Evolutionary conservation across 1,139 yeast genomes (phyloP).

Genomic region (Sporopachydermia cereana): DNA sequence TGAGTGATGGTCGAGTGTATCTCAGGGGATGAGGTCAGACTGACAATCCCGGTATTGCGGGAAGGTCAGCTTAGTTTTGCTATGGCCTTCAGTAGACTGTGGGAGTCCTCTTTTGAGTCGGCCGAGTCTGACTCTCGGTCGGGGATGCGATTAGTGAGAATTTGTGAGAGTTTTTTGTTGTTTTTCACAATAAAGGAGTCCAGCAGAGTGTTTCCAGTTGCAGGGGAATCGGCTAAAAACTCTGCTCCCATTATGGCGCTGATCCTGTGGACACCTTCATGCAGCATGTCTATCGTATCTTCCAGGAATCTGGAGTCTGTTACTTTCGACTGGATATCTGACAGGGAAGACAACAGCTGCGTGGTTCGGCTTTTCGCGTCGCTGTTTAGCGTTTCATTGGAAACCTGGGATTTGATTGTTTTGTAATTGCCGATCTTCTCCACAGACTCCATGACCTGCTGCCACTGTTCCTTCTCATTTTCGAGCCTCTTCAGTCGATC

Average conservation of each 20-base stretch:
- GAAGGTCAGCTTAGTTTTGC: constrained; percentile 3
- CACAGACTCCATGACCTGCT: constrained; percentile 15
- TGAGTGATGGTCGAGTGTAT: too few relatives aligned
- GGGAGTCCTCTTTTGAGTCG: neutral
- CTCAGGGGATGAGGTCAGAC: too few relatives aligned
- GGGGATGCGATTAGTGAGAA: neutral
- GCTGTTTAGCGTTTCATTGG: constrained; percentile 9
- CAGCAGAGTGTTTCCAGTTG: neutral
- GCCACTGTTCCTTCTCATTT: constrained; percentile 41
- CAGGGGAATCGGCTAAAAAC: neutral
- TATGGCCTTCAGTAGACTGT: constrained; percentile 1
- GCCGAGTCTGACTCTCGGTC: neutral
- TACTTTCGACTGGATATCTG: constrained; percentile 6
- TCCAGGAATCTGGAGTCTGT: neutral
- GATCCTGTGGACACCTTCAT: constrained; percentile 6
- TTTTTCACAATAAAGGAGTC: neutral
- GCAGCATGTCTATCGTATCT: constrained; percentile 5
- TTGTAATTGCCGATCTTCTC: neutral
- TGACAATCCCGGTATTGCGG: too few relatives aligned
- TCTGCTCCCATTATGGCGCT: neutral
- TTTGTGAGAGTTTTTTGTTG: constrained; percentile 1
- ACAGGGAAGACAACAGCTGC: constrained; percentile 11
- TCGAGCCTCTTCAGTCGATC: constrained; percentile 33
- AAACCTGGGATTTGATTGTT: neutral
- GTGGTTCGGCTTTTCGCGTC: constrained; percentile 13